Evolutionary conservation across 306 rosid genomes (phyloP), one percentile per base, ranked within the genome.

Genomic region (Trichosanthes truncata): DNA sequence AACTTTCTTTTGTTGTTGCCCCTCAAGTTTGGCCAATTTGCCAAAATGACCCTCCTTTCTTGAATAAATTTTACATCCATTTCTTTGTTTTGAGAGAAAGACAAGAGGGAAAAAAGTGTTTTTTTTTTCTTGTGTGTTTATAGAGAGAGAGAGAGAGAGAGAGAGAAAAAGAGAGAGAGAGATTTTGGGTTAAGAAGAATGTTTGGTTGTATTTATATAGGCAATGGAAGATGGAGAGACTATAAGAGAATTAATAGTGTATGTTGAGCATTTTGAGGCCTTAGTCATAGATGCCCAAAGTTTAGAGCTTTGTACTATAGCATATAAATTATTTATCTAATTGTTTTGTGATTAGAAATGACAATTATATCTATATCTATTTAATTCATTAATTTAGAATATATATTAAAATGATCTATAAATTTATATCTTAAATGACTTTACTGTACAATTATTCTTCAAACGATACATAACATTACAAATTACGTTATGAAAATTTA

Each of bases 31-130:
- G 84, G n/a, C 78, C 76, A 72, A 75, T 81, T 79, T 57, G 75
- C 74, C 63, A 81, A 51, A 67, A 86, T 82, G 49, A 74, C 74
- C 40, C 55, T 81, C 78, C 79, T 83, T 26, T 73, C 83, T 10
- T 79, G 52, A 21, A 84, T 46, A 69, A 82, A 56, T 41, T 87
- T 87, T 56, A 87, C 79, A 79, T 91, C 98, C 98, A 95, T 95
- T 53, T 81, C 7, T 66, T n/a, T 67, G 78, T 72, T 76, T 49
- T 48, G 71, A 83, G 74, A 38, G 43, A 36, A 2, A 33, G 74
- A 66, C 29, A 1, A 0, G 0, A 6, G 13, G 1, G 0, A 9
- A 43, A 29, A n/a, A 15, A 9, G 36, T 40, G 43, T 40, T 40
- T 40, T 40, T 5, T 46, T 66, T 62, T 8, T 14, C 14, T 21